Percentiles rank a stretch among this genome's conserved stretches.
These are phyloP conservation scores for Backusella parvicylindrica DNA, from an alignment of 192 early-diverging fungal species.

Conservation along the genomic window DNA sequence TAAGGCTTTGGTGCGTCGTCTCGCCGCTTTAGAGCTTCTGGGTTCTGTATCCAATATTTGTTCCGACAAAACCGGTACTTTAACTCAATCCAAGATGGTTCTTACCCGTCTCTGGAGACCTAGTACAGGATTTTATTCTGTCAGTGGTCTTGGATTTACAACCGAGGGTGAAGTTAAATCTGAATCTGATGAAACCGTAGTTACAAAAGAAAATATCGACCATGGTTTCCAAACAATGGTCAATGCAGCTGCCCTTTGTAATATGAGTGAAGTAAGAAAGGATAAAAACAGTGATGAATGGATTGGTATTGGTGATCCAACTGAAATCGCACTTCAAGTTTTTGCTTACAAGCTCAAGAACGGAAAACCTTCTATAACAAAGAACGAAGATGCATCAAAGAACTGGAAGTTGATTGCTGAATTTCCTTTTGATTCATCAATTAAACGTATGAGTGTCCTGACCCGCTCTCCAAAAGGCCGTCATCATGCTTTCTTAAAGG, in stretches of 20 bases:
- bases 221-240: constrained; percentile 45
- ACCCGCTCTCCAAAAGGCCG: constrained; percentile 40
- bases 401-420: constrained; percentile 57
- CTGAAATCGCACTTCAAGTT: constrained; percentile 84
- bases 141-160: constrained; percentile 62
- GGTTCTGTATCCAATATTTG: constrained; percentile 94
- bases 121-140: constrained; percentile 63
- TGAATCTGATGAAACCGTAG: constrained; percentile 10
- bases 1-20: constrained; percentile 86
- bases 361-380: constrained; percentile 60
- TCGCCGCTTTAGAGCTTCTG: constrained; percentile 84
- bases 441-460: constrained; percentile 92
- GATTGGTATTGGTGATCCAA: constrained; percentile 68
- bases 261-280: constrained; percentile 78
- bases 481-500: constrained; percentile 74
- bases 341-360: constrained; percentile 79
- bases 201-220: constrained; percentile 41
- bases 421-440: constrained; percentile 68
- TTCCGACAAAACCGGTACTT: constrained; percentile 93
- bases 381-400: constrained; percentile 19
- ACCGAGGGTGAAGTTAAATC: constrained; percentile 52
- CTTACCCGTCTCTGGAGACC: constrained; percentile 79
- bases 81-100: constrained; percentile 96
- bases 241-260: constrained; percentile 75
- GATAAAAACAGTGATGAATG: constrained; percentile 16